Conservation (phyloP, 1,284 basidiomycete species). For the Ustilago cynodontis region DNA sequence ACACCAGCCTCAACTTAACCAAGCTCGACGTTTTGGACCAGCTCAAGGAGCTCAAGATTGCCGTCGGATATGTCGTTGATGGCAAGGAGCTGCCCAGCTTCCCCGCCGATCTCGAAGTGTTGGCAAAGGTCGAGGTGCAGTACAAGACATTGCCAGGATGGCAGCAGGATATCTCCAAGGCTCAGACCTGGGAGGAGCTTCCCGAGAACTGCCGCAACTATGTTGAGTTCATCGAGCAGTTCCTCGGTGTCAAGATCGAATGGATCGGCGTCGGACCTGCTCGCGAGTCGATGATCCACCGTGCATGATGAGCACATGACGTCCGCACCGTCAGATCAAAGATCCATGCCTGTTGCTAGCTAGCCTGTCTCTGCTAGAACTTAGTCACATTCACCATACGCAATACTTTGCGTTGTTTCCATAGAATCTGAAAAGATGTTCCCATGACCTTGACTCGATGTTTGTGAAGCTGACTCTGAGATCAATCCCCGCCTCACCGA, state of each 20-base stretch:
- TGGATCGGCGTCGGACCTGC: conserved; percentile 93
- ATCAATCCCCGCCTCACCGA: too few species aligned
- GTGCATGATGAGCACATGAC: conserved; percentile 28
- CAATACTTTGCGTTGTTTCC: conserved; percentile 43
- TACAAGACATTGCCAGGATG: conserved; percentile 94
- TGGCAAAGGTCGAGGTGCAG: conserved; percentile 84
- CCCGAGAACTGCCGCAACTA: conserved; percentile 90
- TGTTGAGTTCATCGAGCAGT: conserved; percentile 87
- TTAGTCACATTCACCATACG: conserved; percentile 14
- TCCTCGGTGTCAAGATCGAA: conserved; percentile 82
- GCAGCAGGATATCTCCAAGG: conserved; percentile 82
- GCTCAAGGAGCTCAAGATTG: conserved; percentile 89
- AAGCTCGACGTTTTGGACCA: conserved; percentile 93
- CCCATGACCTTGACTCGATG: background rate
- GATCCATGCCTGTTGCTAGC: background rate
- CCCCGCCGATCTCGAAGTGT: conserved; percentile 90
- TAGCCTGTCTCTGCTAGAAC: background rate
- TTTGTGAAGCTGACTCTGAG: background rate
- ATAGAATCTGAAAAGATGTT: conserved; percentile 33
- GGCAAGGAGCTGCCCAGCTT: conserved; percentile 85
- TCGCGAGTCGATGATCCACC: conserved; percentile 80
- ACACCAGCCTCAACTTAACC: conserved; percentile 91
- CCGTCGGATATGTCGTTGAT: conserved; percentile 82
- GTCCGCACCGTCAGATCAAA: background rate
- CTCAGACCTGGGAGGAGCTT: conserved; percentile 80